Evolutionary conservation across 805 yeast species (phyloP).

Genomic region (Naumovozyma castellii): DNA sequence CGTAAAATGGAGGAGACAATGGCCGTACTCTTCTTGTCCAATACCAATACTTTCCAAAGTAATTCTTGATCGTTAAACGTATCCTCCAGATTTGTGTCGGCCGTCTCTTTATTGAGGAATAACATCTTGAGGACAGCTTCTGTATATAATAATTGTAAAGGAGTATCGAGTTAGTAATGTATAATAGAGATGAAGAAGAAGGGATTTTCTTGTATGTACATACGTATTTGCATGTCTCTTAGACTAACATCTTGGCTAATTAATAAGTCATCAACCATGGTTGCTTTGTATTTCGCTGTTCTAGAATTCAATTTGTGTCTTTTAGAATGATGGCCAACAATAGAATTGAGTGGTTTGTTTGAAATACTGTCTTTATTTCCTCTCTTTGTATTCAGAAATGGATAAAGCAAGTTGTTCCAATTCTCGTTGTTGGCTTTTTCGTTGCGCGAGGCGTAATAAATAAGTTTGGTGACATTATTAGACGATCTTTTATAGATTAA

Average conservation of each 20-base stretch:
- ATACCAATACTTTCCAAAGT: conserved; percentile 82
- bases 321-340: too few species aligned
- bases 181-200: too few species aligned
- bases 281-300: not conserved
- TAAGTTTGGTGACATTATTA: not conserved
- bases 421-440: too few species aligned
- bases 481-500: conserved; percentile 1
- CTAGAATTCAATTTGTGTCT: too few species aligned
- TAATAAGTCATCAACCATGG: not conserved
- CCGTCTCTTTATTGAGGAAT: conserved; percentile 59
- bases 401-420: too few species aligned
- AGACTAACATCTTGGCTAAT: conserved; percentile 16
- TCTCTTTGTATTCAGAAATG: too few species aligned
- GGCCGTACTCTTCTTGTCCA: conserved; percentile 74
- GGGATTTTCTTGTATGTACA: too few species aligned
- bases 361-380: too few species aligned
- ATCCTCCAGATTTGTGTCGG: conserved; percentile 41
- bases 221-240: conserved; percentile 34
- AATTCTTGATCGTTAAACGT: conserved; percentile 55
- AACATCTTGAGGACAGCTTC: conserved; percentile 68
- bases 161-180: too few species aligned
- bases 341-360: too few species aligned
- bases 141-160: not conserved
- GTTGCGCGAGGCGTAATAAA: too few species aligned
- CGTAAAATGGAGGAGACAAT: conserved; percentile 85